These are phyloP conservation scores for barley (Hordeum vulgare) DNA, from an alignment of 176 grass and related monocot species.

Conservation along the genomic window DNA sequence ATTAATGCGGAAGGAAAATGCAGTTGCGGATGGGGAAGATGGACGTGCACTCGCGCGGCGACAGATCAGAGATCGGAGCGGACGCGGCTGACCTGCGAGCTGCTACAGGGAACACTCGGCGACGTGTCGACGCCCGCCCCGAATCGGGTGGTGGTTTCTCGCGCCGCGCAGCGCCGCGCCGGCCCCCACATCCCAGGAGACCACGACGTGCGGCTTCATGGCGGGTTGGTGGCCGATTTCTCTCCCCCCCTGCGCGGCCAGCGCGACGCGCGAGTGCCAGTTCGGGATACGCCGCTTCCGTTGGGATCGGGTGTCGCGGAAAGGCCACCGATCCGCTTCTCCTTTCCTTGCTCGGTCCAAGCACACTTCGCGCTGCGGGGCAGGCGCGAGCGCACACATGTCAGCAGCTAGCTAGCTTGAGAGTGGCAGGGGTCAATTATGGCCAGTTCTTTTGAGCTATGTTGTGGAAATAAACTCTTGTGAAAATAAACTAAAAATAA, in stretches of 20 bases:
- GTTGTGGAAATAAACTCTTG: too few relatives aligned
- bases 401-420: too few relatives aligned
- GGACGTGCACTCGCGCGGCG: neutral
- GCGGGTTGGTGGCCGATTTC: neutral
- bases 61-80: neutral
- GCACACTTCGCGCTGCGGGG: neutral
- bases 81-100: neutral
- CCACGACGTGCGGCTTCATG: neutral
- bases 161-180: neutral
- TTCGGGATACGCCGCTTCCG: constrained; percentile 9
- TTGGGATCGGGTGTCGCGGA: neutral
- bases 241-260: neutral
- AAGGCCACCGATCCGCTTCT: neutral
- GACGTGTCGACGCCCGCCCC: neutral
- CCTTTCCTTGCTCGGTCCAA: neutral
- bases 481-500: too few relatives aligned
- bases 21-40: constrained; percentile 22
- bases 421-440: too few relatives aligned
- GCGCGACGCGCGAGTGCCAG: neutral
- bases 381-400: too few relatives aligned
- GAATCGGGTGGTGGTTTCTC: neutral
- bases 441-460: too few relatives aligned
- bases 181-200: neutral
- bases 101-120: neutral
- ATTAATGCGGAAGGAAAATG: constrained; percentile 34